Conservation (phyloP, 179 eudicot species). For the Corrigiola litoralis region DNA sequence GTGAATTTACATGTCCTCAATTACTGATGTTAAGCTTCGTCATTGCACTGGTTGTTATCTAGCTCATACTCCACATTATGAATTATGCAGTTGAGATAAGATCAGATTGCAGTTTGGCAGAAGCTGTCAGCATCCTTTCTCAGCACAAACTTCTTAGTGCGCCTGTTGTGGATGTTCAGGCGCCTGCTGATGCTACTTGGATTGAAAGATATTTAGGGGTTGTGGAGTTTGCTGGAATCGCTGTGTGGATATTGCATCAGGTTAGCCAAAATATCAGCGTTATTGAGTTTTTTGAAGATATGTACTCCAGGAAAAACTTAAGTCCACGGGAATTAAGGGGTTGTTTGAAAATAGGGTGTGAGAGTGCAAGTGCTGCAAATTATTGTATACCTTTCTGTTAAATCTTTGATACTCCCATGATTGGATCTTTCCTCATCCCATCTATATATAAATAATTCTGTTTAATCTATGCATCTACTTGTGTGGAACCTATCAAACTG, state of each 20-base stretch:
- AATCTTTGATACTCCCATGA: too few relatives aligned
- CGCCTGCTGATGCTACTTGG: slow-evolving; percentile 85
- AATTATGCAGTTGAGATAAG: slow-evolving; percentile 72
- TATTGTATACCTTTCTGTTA: too few relatives aligned
- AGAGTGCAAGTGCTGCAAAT: too few relatives aligned
- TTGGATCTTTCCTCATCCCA: too few relatives aligned
- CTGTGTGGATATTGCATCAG: slow-evolving; percentile 96
- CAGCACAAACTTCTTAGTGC: slow-evolving; percentile 79
- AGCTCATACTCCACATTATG: neutral
- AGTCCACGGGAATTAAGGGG: too few relatives aligned
- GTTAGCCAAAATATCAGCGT: slow-evolving; percentile 43
- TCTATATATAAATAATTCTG: too few relatives aligned
- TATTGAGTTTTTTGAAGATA: too few relatives aligned
- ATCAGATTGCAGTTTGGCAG: slow-evolving; percentile 77
- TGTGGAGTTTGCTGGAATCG: slow-evolving; percentile 94
- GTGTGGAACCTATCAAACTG: neutral
- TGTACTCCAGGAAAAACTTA: too few relatives aligned
- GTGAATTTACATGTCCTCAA: neutral
- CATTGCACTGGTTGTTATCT: neutral
- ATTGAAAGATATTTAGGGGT: slow-evolving; percentile 84
- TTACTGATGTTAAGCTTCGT: too few relatives aligned
- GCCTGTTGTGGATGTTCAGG: slow-evolving; percentile 80
- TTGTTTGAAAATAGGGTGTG: too few relatives aligned
- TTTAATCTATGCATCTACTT: neutral
- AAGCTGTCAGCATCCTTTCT: slow-evolving; percentile 76